These are phyloP conservation scores for Phytophthora hibernalis DNA, from an alignment of 352 stramenopile species.

Conservation along the genomic window DNA sequence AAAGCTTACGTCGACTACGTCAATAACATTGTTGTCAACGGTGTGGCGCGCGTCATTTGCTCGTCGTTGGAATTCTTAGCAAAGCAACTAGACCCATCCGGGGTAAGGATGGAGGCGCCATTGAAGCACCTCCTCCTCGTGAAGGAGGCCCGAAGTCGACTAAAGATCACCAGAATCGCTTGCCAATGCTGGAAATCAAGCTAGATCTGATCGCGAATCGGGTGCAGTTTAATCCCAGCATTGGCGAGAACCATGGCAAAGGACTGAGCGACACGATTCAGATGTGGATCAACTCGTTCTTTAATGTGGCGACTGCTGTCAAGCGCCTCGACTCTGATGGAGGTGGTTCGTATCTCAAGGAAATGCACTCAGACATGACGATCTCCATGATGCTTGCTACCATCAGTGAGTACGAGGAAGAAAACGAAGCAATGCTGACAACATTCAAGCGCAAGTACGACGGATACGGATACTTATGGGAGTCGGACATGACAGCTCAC, in stretches of 20 bases:
- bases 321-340: conserved; percentile 95
- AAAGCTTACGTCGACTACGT: conserved; percentile 98
- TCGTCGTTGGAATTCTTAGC: conserved; percentile 92
- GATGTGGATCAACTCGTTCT: conserved; percentile 97
- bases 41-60: conserved; percentile 90
- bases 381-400: conserved; percentile 95
- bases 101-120: conserved; percentile 36
- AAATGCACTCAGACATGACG: conserved; percentile 97
- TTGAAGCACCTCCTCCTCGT: conserved; percentile 23
- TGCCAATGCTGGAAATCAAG: conserved; percentile 98
- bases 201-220: conserved; percentile 93
- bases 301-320: conserved; percentile 95
- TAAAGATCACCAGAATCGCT: conserved; percentile 45
- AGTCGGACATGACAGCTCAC: conserved; percentile 91
- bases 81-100: conserved; percentile 93
- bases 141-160: conserved; percentile 51
- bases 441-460: conserved; percentile 96
- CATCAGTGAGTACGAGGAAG: conserved; percentile 93
- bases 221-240: conserved; percentile 89
- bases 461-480: conserved; percentile 96
- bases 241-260: conserved; percentile 93
- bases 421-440: conserved; percentile 93
- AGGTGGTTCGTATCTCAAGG: conserved; percentile 96
- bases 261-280: conserved; percentile 96
- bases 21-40: conserved; percentile 97